These are phyloP conservation scores for Solanum arcanum DNA, from an alignment of 257 asterid species.

Conservation along the genomic window DNA sequence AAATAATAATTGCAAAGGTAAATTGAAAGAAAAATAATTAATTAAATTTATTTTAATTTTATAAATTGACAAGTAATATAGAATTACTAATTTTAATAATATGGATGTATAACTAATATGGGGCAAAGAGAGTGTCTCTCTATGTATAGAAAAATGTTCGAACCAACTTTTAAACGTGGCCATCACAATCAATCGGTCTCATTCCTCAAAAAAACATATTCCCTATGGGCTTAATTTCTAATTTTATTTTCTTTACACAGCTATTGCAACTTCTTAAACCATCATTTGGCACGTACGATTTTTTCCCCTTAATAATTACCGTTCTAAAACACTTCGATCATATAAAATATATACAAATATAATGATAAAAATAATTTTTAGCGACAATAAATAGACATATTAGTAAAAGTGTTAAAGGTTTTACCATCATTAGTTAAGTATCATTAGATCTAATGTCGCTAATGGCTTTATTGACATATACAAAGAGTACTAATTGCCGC, in stretches of 20 bases:
- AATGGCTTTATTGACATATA: no score
- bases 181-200: not conserved
- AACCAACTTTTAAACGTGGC: not conserved
- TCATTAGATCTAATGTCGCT: no score
- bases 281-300: not conserved
- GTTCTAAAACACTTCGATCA: not conserved
- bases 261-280: not conserved
- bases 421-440: no score
- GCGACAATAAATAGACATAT: no score
- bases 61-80: no score
- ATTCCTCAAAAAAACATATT: not conserved
- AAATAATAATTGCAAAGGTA: no score
- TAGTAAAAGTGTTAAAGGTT: no score
- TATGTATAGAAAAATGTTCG: not conserved
- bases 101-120: no score
- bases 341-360: not conserved
- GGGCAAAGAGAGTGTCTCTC: no score
- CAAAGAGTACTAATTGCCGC: no score
- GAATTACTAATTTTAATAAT: no score
- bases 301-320: not conserved
- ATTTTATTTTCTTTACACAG: not conserved
- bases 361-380: no score
- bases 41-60: not conserved
- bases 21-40: fast-evolving
- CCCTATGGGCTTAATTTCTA: not conserved